Evolutionary conservation across 805 yeast species (phyloP), one percentile per base, ranked within the genome.

Genomic region (Suhomyces vadensis): DNA sequence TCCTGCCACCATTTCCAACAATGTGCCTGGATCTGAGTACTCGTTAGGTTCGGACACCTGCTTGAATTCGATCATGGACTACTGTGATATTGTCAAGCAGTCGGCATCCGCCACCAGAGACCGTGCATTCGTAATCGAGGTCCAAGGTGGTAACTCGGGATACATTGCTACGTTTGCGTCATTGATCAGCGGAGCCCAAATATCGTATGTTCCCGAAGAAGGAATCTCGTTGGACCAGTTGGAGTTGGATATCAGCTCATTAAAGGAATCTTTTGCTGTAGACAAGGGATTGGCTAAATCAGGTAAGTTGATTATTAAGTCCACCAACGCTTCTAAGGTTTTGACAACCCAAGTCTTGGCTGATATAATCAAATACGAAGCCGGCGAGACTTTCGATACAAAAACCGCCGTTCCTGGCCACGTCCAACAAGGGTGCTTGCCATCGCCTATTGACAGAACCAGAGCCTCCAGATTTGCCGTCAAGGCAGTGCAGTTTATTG

Each of bases 1-100:
- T 53, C 99, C 99, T 8, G 92, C 98, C 2, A 94, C 99, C 2
- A 88, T 94, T 52, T 90, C 97, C 13, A 94, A 94, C 71, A 94
- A 94, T 57, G 98, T 94, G 39, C 99, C 99, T n/a, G 99, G 99
- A 48, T 85, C 98, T 1, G 97, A 94, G 67, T 90, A 90, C 67
- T 90, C 97, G 0, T 70, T 94, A 46, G 99, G 99, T 46, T 77
- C 90, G 9, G 99, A 94, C 64, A 94, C 99, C 8, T 95, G 99
- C 74, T 73, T 94, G 74, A 94, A 94, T 68, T 74, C 94, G 7
- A 75, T 94, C 57, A 89, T 90, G 50, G 82, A 85, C 46, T 94
- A 94, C 74, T 92, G 98, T 71, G 99, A 94, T 65, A 89, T 87
- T 20, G 85, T 94, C 53, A 91, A 94, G 71, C 97, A 88, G 72